A percentile compares a stretch with the other conserved stretches of the same genome.
These are phyloP conservation scores for Rubia yunnanensis DNA, from an alignment of 257 asterid genomes.

Conservation along the genomic window DNA sequence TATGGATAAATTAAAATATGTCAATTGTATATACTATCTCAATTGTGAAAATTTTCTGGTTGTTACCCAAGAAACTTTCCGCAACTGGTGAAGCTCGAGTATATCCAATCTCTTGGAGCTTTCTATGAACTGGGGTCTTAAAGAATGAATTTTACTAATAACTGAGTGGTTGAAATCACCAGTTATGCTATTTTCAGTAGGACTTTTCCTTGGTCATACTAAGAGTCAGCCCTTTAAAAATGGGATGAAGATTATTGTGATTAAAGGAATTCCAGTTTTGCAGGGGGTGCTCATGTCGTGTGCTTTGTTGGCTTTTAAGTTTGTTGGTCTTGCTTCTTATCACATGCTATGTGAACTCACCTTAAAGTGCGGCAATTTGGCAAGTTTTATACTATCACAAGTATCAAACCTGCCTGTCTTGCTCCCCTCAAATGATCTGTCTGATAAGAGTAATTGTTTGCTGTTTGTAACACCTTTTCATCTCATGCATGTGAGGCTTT, in stretches of 20 bases:
- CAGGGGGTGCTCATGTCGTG: background rate
- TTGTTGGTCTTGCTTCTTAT: background rate
- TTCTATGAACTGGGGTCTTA: too few relatives aligned
- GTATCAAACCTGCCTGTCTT: constrained; percentile 3
- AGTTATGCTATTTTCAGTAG: background rate
- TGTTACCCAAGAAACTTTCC: background rate
- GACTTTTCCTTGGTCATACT: too few relatives aligned
- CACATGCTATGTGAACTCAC: constrained; percentile 12
- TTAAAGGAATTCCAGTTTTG: background rate
- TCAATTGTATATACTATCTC: background rate
- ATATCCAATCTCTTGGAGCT: background rate
- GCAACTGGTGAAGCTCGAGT: background rate
- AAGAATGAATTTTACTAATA: background rate
- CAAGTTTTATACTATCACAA: too few relatives aligned
- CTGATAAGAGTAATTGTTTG: background rate
- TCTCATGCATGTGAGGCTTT: background rate
- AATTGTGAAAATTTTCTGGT: background rate
- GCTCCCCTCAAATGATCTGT: background rate
- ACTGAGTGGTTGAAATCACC: background rate
- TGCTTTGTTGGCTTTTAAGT: background rate
- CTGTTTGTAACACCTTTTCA: background rate
- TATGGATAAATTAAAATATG: background rate
- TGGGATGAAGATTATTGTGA: background rate
- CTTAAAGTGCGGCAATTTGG: constrained; percentile 2
- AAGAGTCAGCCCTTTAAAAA: background rate